A percentile compares a stretch with the other conserved stretches of the same genome.
phyloP scores from a whole-genome alignment of 177 flowering plant genomes.

The Vitis hybrid region DNA sequence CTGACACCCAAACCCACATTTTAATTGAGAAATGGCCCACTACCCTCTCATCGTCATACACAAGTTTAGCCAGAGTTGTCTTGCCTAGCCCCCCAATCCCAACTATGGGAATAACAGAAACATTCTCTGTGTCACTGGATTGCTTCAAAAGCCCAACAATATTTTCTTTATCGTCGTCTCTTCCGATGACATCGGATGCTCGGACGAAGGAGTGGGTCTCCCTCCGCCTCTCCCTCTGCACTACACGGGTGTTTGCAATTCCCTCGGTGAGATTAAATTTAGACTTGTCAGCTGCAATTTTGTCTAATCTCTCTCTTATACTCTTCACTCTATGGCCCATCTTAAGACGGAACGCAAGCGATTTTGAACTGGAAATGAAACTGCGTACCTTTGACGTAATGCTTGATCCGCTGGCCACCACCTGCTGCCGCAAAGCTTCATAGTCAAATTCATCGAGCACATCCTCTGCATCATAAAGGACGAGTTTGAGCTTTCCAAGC shows the following conservation, averaged over 20 bases:
- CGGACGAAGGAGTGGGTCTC: background rate
- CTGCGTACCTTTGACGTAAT: too few species aligned
- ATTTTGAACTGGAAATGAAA: background rate
- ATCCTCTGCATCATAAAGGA: too few species aligned
- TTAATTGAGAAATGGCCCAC: slow-evolving; percentile 1
- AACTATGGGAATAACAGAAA: slow-evolving; percentile 6
- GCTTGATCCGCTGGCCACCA: too few species aligned
- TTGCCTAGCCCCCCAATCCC: slow-evolving; percentile 24
- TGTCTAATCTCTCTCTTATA: slow-evolving; percentile 1
- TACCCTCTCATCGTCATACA: slow-evolving; percentile 11
- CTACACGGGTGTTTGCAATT: too few species aligned
- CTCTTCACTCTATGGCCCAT: too few species aligned
- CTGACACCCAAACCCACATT: slow-evolving; percentile 16
- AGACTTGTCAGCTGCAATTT: background rate
- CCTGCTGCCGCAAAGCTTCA: too few species aligned
- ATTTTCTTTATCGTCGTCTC: slow-evolving; percentile 7
- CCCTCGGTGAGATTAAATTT: too few species aligned
- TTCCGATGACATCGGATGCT: slow-evolving; percentile 7
- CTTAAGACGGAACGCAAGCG: too few species aligned
- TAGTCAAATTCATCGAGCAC: too few species aligned
- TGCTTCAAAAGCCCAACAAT: background rate
- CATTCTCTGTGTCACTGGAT: background rate
- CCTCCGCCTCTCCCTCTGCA: too few species aligned
- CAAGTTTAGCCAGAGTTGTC: slow-evolving; percentile 20
- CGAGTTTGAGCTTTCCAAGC: too few species aligned